A percentile compares a stretch with the other conserved stretches of the same genome.
Conservation (phyloP, 2,329 filamentous ascomycete genomes). For the Fusarium zealandicum region DNA sequence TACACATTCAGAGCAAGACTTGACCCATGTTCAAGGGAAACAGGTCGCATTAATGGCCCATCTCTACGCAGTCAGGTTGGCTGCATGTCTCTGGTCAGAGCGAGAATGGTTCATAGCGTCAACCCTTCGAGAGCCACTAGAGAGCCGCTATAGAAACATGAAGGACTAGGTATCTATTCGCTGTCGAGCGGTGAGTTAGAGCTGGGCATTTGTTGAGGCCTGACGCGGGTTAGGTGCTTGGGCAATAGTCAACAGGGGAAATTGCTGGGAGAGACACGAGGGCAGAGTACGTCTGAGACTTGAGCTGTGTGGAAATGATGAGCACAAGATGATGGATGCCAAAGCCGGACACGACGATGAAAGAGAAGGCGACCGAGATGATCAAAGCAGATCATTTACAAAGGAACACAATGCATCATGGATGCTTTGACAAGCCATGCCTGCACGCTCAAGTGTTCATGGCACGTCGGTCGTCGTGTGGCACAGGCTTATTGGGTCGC, state of each 20-base stretch:
- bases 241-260: background rate
- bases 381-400: constrained; percentile 30
- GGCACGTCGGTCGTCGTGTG: constrained; percentile 32
- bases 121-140: constrained; percentile 22
- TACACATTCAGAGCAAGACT: background rate
- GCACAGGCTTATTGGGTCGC: constrained; percentile 42
- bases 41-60: no score
- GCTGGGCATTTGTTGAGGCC: constrained; percentile 27
- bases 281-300: background rate
- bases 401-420: constrained; percentile 18
- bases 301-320: background rate
- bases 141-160: constrained; percentile 13
- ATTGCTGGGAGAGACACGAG: constrained; percentile 6
- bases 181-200: constrained; percentile 35
- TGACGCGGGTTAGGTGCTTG: constrained; percentile 1
- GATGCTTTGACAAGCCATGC: constrained; percentile 15
- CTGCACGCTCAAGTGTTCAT: constrained; percentile 27
- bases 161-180: background rate
- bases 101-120: constrained; percentile 23
- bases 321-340: background rate
- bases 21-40: constrained; percentile 6
- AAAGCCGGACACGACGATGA: constrained; percentile 1
- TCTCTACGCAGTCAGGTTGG: constrained; percentile 23
- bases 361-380: constrained; percentile 7
- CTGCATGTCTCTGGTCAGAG: constrained; percentile 27